Evolutionary conservation across 2,329 filamentous ascomycete genomes (phyloP).

Genomic region (Trichophyton schoenleinii): DNA sequence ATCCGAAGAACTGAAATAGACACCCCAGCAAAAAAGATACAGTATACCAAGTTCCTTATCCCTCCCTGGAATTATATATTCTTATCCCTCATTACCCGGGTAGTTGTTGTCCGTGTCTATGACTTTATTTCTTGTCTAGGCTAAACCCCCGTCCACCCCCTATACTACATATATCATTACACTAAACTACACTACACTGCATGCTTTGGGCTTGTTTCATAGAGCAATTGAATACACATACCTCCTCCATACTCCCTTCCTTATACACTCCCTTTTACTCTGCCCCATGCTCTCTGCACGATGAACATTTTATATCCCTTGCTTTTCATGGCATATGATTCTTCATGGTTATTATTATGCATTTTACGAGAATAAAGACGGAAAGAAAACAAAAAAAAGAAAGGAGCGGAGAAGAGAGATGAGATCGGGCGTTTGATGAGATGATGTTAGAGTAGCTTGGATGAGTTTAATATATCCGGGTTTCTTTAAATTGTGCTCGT

Average conservation of each 20-base stretch:
- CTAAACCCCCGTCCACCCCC: too few species aligned
- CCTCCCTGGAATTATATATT: background rate
- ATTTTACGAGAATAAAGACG: background rate
- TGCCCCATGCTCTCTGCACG: background rate
- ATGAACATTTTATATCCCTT: background rate
- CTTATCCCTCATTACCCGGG: background rate
- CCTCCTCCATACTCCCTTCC: background rate
- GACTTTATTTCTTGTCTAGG: too few species aligned
- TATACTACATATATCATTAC: too few species aligned
- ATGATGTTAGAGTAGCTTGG: background rate
- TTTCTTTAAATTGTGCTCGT: background rate
- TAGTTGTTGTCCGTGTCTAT: background rate
- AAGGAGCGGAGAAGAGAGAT: background rate
- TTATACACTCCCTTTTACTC: background rate
- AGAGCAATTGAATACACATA: background rate
- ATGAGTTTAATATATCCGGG: background rate
- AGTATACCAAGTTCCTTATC: background rate
- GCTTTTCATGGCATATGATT: background rate
- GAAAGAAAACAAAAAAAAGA: background rate
- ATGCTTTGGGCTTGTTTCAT: background rate
- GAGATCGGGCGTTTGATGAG: background rate
- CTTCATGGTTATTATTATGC: background rate
- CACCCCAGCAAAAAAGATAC: background rate
- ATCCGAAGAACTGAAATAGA: conserved; percentile 1
- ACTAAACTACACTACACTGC: background rate